phyloP scores from a whole-genome alignment of 1,284 basidiomycete species.

The Vanrija pseudolonga region DNA sequence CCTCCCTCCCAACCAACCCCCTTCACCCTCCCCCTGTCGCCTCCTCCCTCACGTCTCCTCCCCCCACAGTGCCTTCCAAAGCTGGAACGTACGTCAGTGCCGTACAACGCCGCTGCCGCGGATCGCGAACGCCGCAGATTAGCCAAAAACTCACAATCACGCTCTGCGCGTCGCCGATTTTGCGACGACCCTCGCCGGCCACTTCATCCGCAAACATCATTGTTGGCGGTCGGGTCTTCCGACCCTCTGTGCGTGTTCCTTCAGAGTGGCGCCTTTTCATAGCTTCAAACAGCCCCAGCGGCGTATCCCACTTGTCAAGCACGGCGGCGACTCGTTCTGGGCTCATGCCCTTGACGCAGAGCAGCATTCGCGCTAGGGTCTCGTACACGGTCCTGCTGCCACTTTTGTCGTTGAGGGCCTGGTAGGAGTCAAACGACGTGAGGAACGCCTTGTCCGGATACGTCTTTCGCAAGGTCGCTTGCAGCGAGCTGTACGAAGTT shows the following conservation, averaged over 20 bases:
- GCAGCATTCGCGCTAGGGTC: conserved; percentile 54
- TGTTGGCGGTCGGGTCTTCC: conserved; percentile 10
- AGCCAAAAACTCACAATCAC: conserved; percentile 41
- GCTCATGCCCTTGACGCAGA: conserved; percentile 54
- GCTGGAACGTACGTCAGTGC: neutral
- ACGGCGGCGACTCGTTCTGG: conserved; percentile 54
- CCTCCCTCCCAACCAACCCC: too few relatives aligned
- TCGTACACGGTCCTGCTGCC: conserved; percentile 51
- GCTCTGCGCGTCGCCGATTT: conserved; percentile 50
- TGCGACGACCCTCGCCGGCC: conserved; percentile 44
- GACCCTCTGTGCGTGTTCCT: conserved; percentile 15
- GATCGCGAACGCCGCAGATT: neutral
- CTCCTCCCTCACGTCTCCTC: neutral
- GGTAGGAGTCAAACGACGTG: conserved; percentile 52
- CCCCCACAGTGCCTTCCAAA: neutral
- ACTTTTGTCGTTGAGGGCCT: conserved; percentile 54
- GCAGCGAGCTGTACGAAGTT: conserved; percentile 33
- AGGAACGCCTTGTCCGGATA: conserved; percentile 43
- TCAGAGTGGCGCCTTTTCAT: conserved; percentile 24
- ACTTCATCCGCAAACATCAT: conserved; percentile 47
- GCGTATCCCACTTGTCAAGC: conserved; percentile 53
- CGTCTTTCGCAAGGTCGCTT: conserved; percentile 41
- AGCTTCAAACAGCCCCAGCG: conserved; percentile 48
- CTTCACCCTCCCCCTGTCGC: too few relatives aligned
- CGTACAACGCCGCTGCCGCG: too few relatives aligned